Base-by-base conservation (phyloP, 192 early-diverging fungal species). In the Coemansia sp. region DNA sequence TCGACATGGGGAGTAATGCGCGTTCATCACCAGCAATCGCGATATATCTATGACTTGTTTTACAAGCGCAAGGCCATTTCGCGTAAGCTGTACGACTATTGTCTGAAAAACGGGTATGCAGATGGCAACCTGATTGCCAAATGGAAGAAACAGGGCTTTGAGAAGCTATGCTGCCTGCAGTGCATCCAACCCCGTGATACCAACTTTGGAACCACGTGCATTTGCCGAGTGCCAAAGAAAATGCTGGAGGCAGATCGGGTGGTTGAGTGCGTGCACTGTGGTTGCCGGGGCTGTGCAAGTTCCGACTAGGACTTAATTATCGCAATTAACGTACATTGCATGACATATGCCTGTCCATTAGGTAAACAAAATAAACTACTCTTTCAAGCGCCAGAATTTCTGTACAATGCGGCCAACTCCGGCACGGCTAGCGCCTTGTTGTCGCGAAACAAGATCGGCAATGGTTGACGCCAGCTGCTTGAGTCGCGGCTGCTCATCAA, bases 131-230 rank as follows among this genome's bases (percentile, higher is more conserved):
- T 99, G 18, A 99, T 99, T 76, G 97, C 94, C 12, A 99, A 99
- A 59, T 99, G 97, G 97, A 88, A 87, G 56, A 98, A 97, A 86
- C 81, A 86, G 46, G 95, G 95, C 28, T 99, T 92, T 68, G 97
- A 99, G 68, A 94, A 94, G 63, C 82, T 99, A 33, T 99, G 97
- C 64, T 99, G 97, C 63, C 61, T 98, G 59, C 82, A 91, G 51
- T 98, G 97, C 67, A 95, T 99, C 57, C 97, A 99, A 59, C 87
- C 94, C 43, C 87, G 85, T 57, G 97, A 99, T 59, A 98, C 94
- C 12, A 97, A 96, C 70, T 96, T 91, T 80, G 93, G 94, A 21
- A 98, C 97, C 0, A 91, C 90, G 2, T 99, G 97, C 68, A 87
- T 96, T 5, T 99, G 97, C 81, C 86, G 97, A 38, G 94, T 99